A percentile compares a stretch with the other conserved stretches of the same genome.
Conservation (phyloP, 176 grass and related monocot species). For the Typha latifolia region DNA sequence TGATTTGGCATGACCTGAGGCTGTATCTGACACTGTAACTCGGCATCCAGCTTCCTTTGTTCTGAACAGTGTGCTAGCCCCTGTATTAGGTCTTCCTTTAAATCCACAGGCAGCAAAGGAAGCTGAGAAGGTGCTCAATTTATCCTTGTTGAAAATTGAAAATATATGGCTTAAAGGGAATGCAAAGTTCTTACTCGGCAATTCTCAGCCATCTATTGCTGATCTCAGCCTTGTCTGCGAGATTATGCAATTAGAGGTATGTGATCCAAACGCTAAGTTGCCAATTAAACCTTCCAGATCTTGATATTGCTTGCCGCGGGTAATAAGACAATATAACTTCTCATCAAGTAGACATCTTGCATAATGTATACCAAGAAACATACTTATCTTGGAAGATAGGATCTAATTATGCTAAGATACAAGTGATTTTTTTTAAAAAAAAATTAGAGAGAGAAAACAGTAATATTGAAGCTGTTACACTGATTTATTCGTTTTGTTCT, state of each 20-base stretch:
- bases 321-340: neutral
- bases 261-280: neutral
- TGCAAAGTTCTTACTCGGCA: conserved; percentile 61
- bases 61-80: conserved; percentile 39
- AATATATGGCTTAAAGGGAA: conserved; percentile 60
- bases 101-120: conserved; percentile 49
- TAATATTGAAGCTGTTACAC: neutral
- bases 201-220: conserved; percentile 53
- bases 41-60: conserved; percentile 37
- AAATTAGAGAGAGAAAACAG: neutral
- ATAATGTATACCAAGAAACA: neutral
- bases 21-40: conserved; percentile 3
- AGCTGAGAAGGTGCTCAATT: conserved; percentile 39
- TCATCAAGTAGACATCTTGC: neutral
- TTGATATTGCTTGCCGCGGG: neutral
- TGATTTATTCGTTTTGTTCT: conserved; percentile 4
- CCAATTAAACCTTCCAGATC: neutral
- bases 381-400: neutral
- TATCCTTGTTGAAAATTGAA: conserved; percentile 52
- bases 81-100: conserved; percentile 42
- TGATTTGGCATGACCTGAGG: neutral
- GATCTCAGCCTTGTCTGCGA: conserved; percentile 93
- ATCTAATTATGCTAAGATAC: neutral
- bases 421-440: neutral
- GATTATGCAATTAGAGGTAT: conserved; percentile 89